Base-by-base conservation (phyloP, 768 basidiomycete species). In the Pisolithus tinctorius region DNA sequence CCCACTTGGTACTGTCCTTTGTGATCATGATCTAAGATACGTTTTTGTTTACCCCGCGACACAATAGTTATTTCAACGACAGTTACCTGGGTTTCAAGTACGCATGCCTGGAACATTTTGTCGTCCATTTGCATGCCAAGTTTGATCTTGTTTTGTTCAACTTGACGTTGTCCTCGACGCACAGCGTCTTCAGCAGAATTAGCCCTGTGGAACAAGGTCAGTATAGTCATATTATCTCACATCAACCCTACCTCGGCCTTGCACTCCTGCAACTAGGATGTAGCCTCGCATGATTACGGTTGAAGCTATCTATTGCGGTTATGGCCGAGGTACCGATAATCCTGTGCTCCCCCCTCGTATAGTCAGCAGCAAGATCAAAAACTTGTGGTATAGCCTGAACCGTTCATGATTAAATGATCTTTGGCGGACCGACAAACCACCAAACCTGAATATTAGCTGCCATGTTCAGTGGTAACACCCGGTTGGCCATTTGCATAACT, bases 81-180 rank as follows among this genome's bases (percentile, higher is more conserved):
- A 64, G 64, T 54, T 48, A 92, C 92, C 69, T 93, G 89, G 2
- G 92, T 91, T 59, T 96, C 93, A 20, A 93, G 74, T 46, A 99
- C 72, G 38, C 76, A 79, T 4, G 83, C 74, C 62, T 94, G 91
- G 69, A 98, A 99, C 4, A 86, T 80, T 64, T 78, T 85, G 66
- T 98, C 96, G 64, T 99, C 96, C 82, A 98, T 90, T 69, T 92
- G 88, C 79, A 96, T 83, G 53, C 86, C 88, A 63, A 88, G 78
- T 64, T 93, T 91, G 49, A 96, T 75, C 67, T 90, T 93, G 25
- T 81, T 84, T 60, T 93, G 88, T 59, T 96, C 92, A 2, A 94
- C 86, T 58, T 93, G 91, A 54, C 89, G 77, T 67, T 96, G 94
- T 11, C 89, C 89, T 43, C 93, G 79, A 29, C 88, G 81, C 30